These are phyloP conservation scores for Aspergillus sparsus DNA, from an alignment of 495 filamentous ascomycete species.

Conservation along the genomic window DNA sequence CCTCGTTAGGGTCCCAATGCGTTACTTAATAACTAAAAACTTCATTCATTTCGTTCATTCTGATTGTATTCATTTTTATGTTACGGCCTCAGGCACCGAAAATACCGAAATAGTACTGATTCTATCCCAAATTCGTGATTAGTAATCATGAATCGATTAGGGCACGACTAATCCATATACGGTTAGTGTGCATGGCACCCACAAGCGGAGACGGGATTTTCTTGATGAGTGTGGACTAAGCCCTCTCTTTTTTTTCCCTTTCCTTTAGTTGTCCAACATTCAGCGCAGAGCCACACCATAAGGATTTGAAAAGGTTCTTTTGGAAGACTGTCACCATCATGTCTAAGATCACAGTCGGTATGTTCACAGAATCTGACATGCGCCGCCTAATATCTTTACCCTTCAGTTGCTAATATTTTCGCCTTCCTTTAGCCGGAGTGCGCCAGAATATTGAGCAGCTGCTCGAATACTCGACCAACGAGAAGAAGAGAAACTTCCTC, in stretches of 20 bases:
- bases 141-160: slow-evolving; percentile 34
- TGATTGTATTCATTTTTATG: too few relatives aligned
- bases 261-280: slow-evolving; percentile 33
- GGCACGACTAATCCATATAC: slow-evolving; percentile 36
- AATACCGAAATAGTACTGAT: too few relatives aligned
- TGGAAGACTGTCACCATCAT: slow-evolving; percentile 67
- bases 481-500: slow-evolving; percentile 99
- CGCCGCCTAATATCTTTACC: neutral
- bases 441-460: slow-evolving; percentile 88
- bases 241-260: slow-evolving; percentile 22
- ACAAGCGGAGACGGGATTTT: slow-evolving; percentile 52
- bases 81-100: too few relatives aligned
- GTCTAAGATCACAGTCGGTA: slow-evolving; percentile 89
- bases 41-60: too few relatives aligned
- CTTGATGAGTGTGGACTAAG: slow-evolving; percentile 19
- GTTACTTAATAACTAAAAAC: too few relatives aligned
- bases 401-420: slow-evolving; percentile 28
- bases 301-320: slow-evolving; percentile 54
- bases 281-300: slow-evolving; percentile 71
- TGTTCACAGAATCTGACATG: slow-evolving; percentile 30
- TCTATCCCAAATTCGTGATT: too few relatives aligned
- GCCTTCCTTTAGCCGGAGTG: slow-evolving; percentile 74
- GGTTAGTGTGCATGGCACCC: slow-evolving; percentile 41
- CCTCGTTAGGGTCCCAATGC: too few relatives aligned
- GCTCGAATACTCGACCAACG: slow-evolving; percentile 90